These are phyloP conservation scores for Solanum megistacrolobum DNA, from an alignment of 257 asterid genomes.

Conservation along the genomic window DNA sequence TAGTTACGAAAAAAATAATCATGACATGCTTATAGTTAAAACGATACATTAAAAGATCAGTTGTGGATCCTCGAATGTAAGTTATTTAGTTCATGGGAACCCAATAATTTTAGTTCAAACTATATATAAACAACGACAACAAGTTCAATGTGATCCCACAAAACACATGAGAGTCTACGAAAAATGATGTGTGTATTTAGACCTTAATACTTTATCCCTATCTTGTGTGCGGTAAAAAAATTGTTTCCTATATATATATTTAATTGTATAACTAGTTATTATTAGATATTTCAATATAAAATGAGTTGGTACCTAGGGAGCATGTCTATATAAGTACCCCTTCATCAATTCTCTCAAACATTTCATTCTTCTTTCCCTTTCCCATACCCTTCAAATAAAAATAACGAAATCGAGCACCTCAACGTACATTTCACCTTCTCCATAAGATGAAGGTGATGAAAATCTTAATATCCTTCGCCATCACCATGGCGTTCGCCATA, in stretches of 20 bases:
- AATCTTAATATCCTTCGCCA: constrained; percentile 7
- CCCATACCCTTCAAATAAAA: not conserved
- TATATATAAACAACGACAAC: not conserved
- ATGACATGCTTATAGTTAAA: not conserved
- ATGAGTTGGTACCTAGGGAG: not conserved
- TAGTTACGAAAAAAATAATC: not conserved
- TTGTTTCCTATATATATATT: too few species aligned
- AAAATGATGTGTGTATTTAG: too few species aligned
- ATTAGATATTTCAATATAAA: not conserved
- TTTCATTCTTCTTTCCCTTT: not conserved
- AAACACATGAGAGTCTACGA: not conserved
- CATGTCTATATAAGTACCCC: not conserved
- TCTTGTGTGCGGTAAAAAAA: not conserved
- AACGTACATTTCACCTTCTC: not conserved
- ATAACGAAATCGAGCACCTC: not conserved
- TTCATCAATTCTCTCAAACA: not conserved
- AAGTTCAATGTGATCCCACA: not conserved
- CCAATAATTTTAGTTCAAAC: not conserved
- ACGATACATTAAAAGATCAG: not conserved
- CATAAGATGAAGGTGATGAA: constrained; percentile 13
- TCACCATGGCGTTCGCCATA: not conserved
- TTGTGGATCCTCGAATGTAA: not conserved
- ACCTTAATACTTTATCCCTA: not conserved
- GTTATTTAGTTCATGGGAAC: not conserved
- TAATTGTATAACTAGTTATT: too few species aligned